Conservation (phyloP, 116 monocot species). For the Trichopus zeylanicus region DNA sequence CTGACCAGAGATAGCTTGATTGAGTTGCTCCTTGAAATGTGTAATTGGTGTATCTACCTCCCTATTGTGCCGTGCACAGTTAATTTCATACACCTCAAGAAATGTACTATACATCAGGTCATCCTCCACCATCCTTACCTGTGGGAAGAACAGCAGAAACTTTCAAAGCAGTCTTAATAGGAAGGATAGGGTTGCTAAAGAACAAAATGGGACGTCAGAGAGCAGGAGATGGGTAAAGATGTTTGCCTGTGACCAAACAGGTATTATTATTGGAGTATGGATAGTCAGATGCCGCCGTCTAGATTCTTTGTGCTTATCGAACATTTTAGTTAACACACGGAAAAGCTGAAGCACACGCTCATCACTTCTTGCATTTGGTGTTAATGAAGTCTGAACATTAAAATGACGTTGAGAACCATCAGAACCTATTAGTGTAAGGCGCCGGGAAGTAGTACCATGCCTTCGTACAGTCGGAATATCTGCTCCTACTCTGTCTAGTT, state of each 20-base stretch:
- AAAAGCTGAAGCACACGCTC: slow-evolving; percentile 95
- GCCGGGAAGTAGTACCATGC: slow-evolving; percentile 94
- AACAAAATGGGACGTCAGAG: neutral
- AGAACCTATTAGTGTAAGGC: slow-evolving; percentile 93
- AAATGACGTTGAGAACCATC: slow-evolving; percentile 99
- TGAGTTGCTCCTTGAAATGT: slow-evolving; percentile 88
- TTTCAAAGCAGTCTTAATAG: neutral
- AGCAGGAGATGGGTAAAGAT: too few relatives aligned
- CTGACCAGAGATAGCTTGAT: slow-evolving; percentile 89
- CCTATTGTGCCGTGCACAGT: slow-evolving; percentile 86
- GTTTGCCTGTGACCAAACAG: slow-evolving; percentile 96
- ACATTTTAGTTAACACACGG: slow-evolving; percentile 86
- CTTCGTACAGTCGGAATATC: slow-evolving; percentile 95
- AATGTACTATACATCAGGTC: slow-evolving; percentile 96
- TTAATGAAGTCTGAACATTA: slow-evolving; percentile 96
- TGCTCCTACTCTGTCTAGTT: slow-evolving; percentile 83
- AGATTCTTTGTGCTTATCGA: slow-evolving; percentile 98
- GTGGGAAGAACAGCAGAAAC: slow-evolving; percentile 5
- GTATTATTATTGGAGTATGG: slow-evolving; percentile 96
- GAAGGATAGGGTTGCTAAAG: too few relatives aligned
- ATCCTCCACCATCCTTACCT: slow-evolving; percentile 99
- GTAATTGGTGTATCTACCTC: slow-evolving; percentile 91
- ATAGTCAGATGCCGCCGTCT: slow-evolving; percentile 78
- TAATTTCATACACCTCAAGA: slow-evolving; percentile 96
- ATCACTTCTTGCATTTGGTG: slow-evolving; percentile 99